Evolutionary conservation across 2,329 filamentous ascomycete species (phyloP), one percentile per base, ranked within the genome.

Genomic region (Aspergillus sp.): DNA sequence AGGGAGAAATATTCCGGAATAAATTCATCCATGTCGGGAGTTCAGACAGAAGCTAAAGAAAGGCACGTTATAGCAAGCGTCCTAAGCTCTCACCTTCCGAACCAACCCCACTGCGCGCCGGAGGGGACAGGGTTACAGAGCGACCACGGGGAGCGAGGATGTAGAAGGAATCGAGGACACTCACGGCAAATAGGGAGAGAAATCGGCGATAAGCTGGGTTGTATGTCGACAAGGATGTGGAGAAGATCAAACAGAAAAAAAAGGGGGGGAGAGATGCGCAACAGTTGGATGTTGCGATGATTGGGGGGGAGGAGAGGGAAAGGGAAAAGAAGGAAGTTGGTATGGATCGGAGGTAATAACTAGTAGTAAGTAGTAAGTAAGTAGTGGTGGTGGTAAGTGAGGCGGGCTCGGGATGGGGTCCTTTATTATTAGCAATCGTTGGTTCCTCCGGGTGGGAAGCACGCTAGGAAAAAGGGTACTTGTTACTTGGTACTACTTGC

Each of bases 71-170:
- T 55, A 43, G 28, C 39, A 43, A 47, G 53, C 53, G 39, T 55
- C 25, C 41, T 45, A 38, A 39, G 36, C 51, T 53, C 51, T n/a
- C 39, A 17, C 32, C 32, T 36, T 53, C 32, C 19, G 25, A 39
- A 17, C 19, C 39, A 25, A 30, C 53, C 41, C 53, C 53, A 55
- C 53, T 55, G 53, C 53, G 53, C 41, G 53, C 53, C 28, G 38
- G 21, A 28, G 38, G 25, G 39, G 39, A 36, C 39, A 47, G 21
- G 21, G 51, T 41, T 39, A 32, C 39, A 47, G 28, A 19, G 23
- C 23, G n/a, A 36, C 25, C 53, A 55, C 38, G 38, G 32, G 23
- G 36, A 21, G 41, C 5, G 38, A n/a, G 32, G 23, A 19, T 55
- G 38, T 19, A 45, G 19, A 45, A 45, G 41, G 41, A 23, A 45